phyloP scores from a whole-genome alignment of 2,329 filamentous ascomycete species.

The Ophiostoma novo-ulmi region DNA sequence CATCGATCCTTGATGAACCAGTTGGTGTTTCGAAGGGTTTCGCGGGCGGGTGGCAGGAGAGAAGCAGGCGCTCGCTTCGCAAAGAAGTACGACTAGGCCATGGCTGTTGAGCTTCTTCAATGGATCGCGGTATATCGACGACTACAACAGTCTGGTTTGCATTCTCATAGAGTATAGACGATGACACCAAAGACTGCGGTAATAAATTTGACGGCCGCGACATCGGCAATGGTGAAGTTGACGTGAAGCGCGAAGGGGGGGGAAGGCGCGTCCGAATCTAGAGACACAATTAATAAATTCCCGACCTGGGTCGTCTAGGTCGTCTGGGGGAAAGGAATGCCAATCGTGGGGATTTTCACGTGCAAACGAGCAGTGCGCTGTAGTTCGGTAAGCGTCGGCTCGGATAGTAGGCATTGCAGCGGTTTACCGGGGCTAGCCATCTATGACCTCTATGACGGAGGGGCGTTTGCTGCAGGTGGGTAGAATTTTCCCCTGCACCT shows the following conservation, averaged over 20 bases:
- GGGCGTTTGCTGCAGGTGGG: conserved; percentile 4
- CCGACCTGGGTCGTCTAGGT: not conserved
- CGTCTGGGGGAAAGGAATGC: conserved; percentile 9
- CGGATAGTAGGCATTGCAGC: conserved; percentile 12
- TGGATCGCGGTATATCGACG: conserved; percentile 64
- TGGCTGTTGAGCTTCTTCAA: conserved; percentile 59
- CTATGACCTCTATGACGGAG: conserved; percentile 16
- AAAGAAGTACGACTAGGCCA: not conserved
- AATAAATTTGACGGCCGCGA: conserved; percentile 13
- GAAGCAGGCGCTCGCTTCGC: conserved; percentile 36
- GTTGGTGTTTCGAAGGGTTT: conserved; percentile 46
- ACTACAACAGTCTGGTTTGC: conserved; percentile 48
- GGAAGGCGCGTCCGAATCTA: conserved; percentile 15
- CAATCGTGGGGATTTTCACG: conserved; percentile 16
- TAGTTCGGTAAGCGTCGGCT: conserved; percentile 25
- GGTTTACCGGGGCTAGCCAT: conserved; percentile 13
- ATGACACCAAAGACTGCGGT: conserved; percentile 18
- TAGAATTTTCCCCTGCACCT: not conserved
- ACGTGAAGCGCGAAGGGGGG: not conserved
- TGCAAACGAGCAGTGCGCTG: not conserved
- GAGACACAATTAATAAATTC: not conserved
- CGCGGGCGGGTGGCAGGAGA: conserved; percentile 43
- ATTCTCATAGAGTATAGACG: conserved; percentile 52
- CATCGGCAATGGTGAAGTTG: not conserved
- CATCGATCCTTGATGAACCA: not conserved